Percentiles rank a stretch among this genome's conserved stretches.
Evolutionary conservation across 768 basidiomycete genomes (phyloP).

Genomic region (Collybia sordida): DNA sequence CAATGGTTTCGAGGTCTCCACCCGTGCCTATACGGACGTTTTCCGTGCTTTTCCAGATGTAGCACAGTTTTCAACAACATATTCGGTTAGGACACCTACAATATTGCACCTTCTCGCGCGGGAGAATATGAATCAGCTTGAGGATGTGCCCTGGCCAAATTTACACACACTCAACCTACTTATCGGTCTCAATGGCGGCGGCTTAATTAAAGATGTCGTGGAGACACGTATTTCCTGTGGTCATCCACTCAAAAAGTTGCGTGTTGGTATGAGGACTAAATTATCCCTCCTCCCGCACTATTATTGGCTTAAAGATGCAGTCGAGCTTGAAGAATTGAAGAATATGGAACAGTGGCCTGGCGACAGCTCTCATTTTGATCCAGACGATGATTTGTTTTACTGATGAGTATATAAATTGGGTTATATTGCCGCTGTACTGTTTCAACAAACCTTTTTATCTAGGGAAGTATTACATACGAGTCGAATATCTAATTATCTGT

Average conservation of each 20-base stretch:
- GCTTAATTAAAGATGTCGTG: conserved; percentile 23
- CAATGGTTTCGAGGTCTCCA: conserved; percentile 39
- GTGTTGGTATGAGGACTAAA: conserved; percentile 22
- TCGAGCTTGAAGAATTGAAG: conserved; percentile 23
- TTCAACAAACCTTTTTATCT: too few relatives aligned
- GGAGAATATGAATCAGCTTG: neutral
- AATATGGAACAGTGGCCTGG: conserved; percentile 30
- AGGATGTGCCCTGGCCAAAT: conserved; percentile 31
- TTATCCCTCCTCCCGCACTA: conserved; percentile 13
- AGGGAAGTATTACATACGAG: too few relatives aligned
- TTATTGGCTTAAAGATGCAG: conserved; percentile 12
- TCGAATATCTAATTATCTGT: too few relatives aligned
- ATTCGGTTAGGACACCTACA: conserved; percentile 18
- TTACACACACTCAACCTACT: conserved; percentile 29
- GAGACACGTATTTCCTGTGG: conserved; percentile 20
- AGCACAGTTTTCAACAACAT: conserved; percentile 27
- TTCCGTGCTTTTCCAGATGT: conserved; percentile 33
- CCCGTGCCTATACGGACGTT: conserved; percentile 24
- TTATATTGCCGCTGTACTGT: too few relatives aligned
- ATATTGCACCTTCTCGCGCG: conserved; percentile 27
- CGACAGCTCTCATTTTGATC: conserved; percentile 22
- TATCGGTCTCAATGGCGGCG: conserved; percentile 24
- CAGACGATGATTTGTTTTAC: conserved; percentile 27
- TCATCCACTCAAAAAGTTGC: conserved; percentile 26
- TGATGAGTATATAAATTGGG: neutral